Evolutionary conservation across 257 asterid species (phyloP).

Genomic region (Solanum corneliomulleri): DNA sequence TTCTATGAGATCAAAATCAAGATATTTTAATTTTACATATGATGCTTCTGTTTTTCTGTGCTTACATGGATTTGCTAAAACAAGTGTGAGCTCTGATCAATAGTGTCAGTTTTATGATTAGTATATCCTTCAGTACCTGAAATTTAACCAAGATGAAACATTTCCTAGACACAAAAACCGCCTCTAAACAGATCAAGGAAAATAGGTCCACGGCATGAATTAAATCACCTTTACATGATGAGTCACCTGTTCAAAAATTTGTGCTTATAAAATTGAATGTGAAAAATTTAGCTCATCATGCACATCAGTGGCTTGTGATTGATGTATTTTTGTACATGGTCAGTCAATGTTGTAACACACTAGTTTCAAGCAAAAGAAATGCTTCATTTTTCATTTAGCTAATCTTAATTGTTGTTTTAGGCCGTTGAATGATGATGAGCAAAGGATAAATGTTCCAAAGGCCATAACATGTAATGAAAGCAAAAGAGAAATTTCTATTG

Average conservation of each 20-base stretch:
- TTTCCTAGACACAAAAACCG: not conserved
- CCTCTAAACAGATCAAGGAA: not conserved
- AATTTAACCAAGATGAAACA: not conserved
- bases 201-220: not conserved
- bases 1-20: not conserved
- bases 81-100: not conserved
- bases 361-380: not conserved
- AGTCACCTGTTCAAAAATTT: not conserved
- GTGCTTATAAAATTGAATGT: not conserved
- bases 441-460: conserved; percentile 39
- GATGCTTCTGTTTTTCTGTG: not conserved
- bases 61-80: not conserved
- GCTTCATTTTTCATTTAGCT: not conserved
- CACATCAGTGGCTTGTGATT: not conserved
- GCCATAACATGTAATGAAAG: conserved; percentile 58
- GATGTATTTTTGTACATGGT: not conserved
- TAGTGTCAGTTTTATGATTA: not conserved
- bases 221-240: not conserved
- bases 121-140: not conserved
- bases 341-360: not conserved
- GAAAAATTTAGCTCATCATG: not conserved
- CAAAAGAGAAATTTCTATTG: conserved; percentile 59
- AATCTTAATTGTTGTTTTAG: conserved; percentile 11
- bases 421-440: conserved; percentile 65
- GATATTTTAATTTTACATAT: not conserved